Base-by-base conservation (phyloP, 83 land plant genomes). In the Larix sibirica region DNA sequence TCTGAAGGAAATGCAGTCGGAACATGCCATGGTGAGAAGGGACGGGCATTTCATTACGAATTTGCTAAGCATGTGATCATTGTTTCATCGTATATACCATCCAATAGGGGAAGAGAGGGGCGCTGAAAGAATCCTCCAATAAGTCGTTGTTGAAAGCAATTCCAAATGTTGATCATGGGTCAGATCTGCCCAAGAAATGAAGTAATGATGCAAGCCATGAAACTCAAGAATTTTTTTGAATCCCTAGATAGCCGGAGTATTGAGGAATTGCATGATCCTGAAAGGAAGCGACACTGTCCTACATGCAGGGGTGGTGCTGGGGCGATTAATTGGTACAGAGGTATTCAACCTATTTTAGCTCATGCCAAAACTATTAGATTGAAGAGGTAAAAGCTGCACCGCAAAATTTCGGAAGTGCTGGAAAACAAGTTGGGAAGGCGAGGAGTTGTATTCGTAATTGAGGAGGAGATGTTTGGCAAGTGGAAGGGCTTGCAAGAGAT, bases 1-100 rank as follows among this genome's bases (percentile, higher is more conserved):
- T 0, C 83, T 96, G 18, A 96, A 96, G 60, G 91, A 92, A 81
- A 90, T 96, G 90, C 98, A 96, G 81, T 91, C 90, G 47, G 96
- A 96, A 33, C 81, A 86, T 16, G 92, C 91, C 5, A 87, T 87
- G 82, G 98, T 96, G 31, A 40, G 90, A 10, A 82, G 98, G 64
- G 96, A 92, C 73, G 94, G 95, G 3, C 79, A 62, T 23, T 68
- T 75, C 36, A 88, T 92, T 13, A 86, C 87, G 3, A 89, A 94
- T 69, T 82, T 96, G 81, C 95, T n/a, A 28, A 28, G 28, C 28
- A 28, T 28, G 28, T 28, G 28, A 28, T 28, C 28, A 28, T 28
- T 28, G 28, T 28, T 28, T 28, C 28, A 28, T 28, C 28, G 28
- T 28, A 28, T 28, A 28, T 28, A 28, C 28, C 28, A 28, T 28